Percentiles rank a stretch among this genome's conserved stretches.
Evolutionary conservation across 805 yeast genomes (phyloP).

Genomic region (Cyberlindnera xylosilytica): DNA sequence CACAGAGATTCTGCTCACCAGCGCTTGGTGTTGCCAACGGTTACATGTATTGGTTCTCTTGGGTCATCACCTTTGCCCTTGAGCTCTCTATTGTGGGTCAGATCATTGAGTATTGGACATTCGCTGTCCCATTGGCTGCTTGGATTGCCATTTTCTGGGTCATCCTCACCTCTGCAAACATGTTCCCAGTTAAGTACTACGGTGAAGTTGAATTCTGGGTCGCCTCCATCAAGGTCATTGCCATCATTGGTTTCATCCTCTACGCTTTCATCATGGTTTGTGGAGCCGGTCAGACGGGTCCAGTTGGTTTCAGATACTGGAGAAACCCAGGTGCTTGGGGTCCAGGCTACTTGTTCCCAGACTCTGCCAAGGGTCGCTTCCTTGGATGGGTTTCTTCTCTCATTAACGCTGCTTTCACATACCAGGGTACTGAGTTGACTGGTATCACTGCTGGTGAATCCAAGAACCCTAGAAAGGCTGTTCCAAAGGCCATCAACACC

Average conservation of each 20-base stretch:
- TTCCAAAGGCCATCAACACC: conserved; percentile 69
- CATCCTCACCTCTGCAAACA: conserved; percentile 48
- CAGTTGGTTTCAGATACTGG: conserved; percentile 80
- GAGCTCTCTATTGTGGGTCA: conserved; percentile 73
- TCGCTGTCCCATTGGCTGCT: conserved; percentile 64
- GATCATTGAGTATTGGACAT: conserved; percentile 61
- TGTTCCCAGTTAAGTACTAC: conserved; percentile 65
- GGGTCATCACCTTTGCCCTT: conserved; percentile 74
- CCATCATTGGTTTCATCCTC: conserved; percentile 67
- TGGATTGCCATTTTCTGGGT: conserved; percentile 71
- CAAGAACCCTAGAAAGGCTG: conserved; percentile 64
- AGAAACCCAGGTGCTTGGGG: conserved; percentile 78
- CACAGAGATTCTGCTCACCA: conserved; percentile 66
- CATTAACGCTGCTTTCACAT: conserved; percentile 75
- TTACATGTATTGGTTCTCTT: conserved; percentile 73
- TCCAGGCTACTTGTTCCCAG: conserved; percentile 51
- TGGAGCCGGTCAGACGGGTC: conserved; percentile 68
- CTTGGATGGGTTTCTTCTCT: conserved; percentile 69
- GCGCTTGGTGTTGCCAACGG: conserved; percentile 72
- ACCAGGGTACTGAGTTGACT: conserved; percentile 74
- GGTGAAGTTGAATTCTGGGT: conserved; percentile 81
- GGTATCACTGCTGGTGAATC: conserved; percentile 78
- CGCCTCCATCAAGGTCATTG: conserved; percentile 61
- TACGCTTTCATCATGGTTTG: conserved; percentile 70
- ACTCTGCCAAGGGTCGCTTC: conserved; percentile 53